These are phyloP conservation scores for Apostasia ramifera DNA, from an alignment of 106 monocot genomes.

Conservation along the genomic window DNA sequence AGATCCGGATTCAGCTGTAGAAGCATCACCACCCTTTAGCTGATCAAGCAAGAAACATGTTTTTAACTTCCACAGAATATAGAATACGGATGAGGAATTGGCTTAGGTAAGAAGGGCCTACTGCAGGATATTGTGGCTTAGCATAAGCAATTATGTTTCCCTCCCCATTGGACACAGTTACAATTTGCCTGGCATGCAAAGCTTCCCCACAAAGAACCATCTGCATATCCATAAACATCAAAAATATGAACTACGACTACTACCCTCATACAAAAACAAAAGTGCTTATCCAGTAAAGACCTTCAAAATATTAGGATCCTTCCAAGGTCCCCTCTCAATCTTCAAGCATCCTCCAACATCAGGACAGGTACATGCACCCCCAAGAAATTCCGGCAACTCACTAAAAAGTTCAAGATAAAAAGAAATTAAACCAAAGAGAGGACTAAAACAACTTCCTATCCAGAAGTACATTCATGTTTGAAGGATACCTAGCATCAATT, in stretches of 20 bases:
- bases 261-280: neutral
- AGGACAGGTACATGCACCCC: conserved; percentile 51
- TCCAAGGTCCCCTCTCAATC: conserved; percentile 57
- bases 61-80: neutral
- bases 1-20: conserved; percentile 47
- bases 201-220: conserved; percentile 47
- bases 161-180: conserved; percentile 45
- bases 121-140: conserved; percentile 27
- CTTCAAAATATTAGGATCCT: conserved; percentile 49
- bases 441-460: neutral
- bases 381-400: conserved; percentile 60
- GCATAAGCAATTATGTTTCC: conserved; percentile 44
- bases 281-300: conserved; percentile 1
- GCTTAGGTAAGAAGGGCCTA: conserved; percentile 6
- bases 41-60: conserved; percentile 6
- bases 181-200: conserved; percentile 38
- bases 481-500: conserved; percentile 40
- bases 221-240: conserved; percentile 10
- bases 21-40: conserved; percentile 46
- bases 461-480: neutral
- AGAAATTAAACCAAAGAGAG: neutral
- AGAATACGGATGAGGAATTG: neutral
- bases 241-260: neutral
- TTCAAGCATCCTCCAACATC: conserved; percentile 43
- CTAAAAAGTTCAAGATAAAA: conserved; percentile 16